Evolutionary conservation across 768 basidiomycete species (phyloP), one percentile per base, ranked within the genome.

Genomic region (Pleurotus citrinopileatus): DNA sequence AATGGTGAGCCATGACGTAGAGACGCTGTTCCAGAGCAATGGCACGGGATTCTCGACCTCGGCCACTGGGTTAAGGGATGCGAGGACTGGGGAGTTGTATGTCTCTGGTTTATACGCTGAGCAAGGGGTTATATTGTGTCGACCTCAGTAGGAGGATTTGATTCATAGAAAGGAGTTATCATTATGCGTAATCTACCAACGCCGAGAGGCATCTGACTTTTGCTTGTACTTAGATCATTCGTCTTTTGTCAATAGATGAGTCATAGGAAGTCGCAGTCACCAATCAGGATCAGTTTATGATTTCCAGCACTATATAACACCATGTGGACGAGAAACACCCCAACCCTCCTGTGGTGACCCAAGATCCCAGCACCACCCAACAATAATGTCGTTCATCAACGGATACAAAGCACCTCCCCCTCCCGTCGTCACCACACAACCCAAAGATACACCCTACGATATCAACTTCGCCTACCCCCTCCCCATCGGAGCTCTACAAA

Each of bases 21-120:
- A 77, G 60, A 87, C 88, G 0, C 57, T 90, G n/a, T 89, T 87
- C 69, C 87, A 87, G 69, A 89, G 88, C 59, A 73, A 83, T 56
- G 87, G 88, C n/a, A 71, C 74, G 3, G 76, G 76, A 4, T 86
- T 86, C 60, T 73, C 77, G 12, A 68, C 76, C 2, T 81, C 83
- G 13, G 68, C 75, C 6, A 84, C 83, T 6, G 78, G 72, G 1
- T 54, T 87, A 57, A 64, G 73, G 29, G 86, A 88, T 63, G 66
- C 73, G 0, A 59, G 66, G 10, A 75, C 78, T 0, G 81, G 80
- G 0, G 61, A 58, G 0, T 60, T 87, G 13, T 87, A 82, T 57
- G 60, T 86, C 10, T 69, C 75, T 3, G 87, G 86, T 1, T 63
- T 88, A 48, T 88, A 88, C 58, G 74, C 72, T 9, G 73, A 78